Conservation (phyloP, 1,284 basidiomycete species). For the Agroathelia rolfsii region DNA sequence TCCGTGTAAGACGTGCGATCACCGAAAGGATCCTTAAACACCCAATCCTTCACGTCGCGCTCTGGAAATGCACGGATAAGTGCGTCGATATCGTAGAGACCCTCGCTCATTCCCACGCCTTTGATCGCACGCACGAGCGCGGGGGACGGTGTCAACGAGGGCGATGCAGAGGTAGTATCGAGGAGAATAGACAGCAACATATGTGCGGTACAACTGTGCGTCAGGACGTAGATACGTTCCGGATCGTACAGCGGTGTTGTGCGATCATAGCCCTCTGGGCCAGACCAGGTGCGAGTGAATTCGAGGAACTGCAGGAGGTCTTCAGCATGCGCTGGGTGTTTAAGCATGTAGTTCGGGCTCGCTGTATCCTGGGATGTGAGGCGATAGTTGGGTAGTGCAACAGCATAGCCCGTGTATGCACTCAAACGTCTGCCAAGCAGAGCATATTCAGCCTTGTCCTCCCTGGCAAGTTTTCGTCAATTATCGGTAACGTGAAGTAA, state of each 20-base stretch:
- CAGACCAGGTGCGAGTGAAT: conserved; percentile 38
- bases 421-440: conserved; percentile 43
- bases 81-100: conserved; percentile 64
- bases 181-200: conserved; percentile 67
- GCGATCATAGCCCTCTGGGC: conserved; percentile 18
- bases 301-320: conserved; percentile 54
- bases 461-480: conserved; percentile 29
- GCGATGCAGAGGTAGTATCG: conserved; percentile 31
- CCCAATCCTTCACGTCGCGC: conserved; percentile 59
- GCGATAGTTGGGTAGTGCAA: conserved; percentile 68
- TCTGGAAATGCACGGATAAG: conserved; percentile 50
- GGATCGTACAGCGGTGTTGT: conserved; percentile 27
- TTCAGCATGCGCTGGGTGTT: conserved; percentile 61
- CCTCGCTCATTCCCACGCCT: conserved; percentile 56
- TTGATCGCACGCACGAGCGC: conserved; percentile 37
- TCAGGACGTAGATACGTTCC: conserved; percentile 44
- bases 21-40: conserved; percentile 56
- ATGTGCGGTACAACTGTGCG: conserved; percentile 74
- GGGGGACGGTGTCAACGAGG: conserved; percentile 35
- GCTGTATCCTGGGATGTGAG: conserved; percentile 39
- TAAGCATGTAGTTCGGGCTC: conserved; percentile 26
- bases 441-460: conserved; percentile 56
- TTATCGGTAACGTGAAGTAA: conserved; percentile 5
- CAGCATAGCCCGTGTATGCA: conserved; percentile 36
- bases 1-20: conserved; percentile 32